Base-by-base conservation (phyloP, 2,329 filamentous ascomycete species). In the Penicillium sp. region DNA sequence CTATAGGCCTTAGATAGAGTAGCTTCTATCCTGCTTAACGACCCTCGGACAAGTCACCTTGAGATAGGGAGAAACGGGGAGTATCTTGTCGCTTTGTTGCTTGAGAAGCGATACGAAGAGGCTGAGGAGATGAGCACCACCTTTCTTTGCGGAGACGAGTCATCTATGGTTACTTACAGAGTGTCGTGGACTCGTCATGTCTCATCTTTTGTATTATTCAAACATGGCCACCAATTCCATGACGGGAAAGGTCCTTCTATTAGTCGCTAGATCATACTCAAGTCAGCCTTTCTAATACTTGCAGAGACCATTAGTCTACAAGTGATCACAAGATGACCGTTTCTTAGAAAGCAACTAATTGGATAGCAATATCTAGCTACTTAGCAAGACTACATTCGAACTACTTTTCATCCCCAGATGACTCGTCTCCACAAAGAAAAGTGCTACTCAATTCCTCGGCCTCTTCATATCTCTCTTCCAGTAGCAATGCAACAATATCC, bases 361-460 rank as follows among this genome's bases (percentile, higher is more conserved):
- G 30, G 30, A 53, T 53, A 53, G 33, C 30, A 53, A 53, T 53
- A 38, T 38, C 50, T 53, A 53, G 9, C 50, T 38, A 37, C 24
- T 53, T 33, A 26, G 24, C 12, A 49, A 17, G 45, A 30, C 12
- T 30, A 30, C 12, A 28, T 1, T 4, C 5, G 28, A 42, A 2
- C 78, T n/a, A 40, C 10, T 33, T 2, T 33, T 33, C 30, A 12
- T 10, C 58, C 30, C 51, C 33, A 60, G 51, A 51, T 12, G 50
- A 54, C 58, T 60, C 58, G 40, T 60, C 17, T 15, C 17, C 58
- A 60, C 40, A 42, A 56, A 60, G 26, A 42, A 40, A 40, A 40
- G 42, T 50, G 17, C 45, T 50, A 19, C 45, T 50, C 26, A 50
- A 33, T 44, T 56, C 38, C 51, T 56, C 58, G 26, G 58, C 58